phyloP scores from a whole-genome alignment of 2,329 filamentous ascomycete genomes.

The Tolypocladium endophyticum region DNA sequence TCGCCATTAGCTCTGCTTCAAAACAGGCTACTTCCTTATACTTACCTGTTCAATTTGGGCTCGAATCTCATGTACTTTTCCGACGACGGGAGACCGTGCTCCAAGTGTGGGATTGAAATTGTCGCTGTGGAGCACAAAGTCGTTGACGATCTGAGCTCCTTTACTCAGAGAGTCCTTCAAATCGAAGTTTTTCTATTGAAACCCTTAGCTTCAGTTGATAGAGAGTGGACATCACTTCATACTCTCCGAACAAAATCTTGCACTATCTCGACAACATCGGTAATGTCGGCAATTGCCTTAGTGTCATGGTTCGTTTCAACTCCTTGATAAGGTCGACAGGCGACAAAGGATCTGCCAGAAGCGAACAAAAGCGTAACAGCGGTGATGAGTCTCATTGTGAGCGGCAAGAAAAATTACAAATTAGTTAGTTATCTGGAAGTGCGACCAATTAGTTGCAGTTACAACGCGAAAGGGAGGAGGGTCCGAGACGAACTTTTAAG shows the following conservation, averaged over 20 bases:
- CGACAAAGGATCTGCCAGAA: not conserved
- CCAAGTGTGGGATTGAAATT: not conserved
- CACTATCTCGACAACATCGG: not conserved
- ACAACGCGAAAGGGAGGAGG: not conserved
- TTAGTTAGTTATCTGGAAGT: not conserved
- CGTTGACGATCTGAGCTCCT: not conserved
- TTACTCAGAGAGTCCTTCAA: not conserved
- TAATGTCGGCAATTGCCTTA: not conserved
- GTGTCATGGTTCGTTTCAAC: not conserved
- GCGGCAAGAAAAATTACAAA: not conserved
- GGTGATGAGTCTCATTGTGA: not conserved
- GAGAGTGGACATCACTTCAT: not conserved
- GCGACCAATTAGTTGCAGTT: not conserved
- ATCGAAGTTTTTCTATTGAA: not conserved
- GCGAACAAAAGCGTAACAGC: not conserved
- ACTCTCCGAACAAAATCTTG: not conserved
- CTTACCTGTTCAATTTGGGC: not conserved
- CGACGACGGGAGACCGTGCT: not conserved
- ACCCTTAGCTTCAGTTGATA: not conserved
- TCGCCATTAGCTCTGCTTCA: not conserved
- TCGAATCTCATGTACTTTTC: not conserved
- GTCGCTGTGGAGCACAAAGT: not conserved
- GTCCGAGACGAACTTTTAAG: no score
- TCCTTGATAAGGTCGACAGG: not conserved
- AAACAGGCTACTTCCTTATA: not conserved